Conservation (phyloP, 805 yeast genomes). For the Saccharomycopsis sp. region DNA sequence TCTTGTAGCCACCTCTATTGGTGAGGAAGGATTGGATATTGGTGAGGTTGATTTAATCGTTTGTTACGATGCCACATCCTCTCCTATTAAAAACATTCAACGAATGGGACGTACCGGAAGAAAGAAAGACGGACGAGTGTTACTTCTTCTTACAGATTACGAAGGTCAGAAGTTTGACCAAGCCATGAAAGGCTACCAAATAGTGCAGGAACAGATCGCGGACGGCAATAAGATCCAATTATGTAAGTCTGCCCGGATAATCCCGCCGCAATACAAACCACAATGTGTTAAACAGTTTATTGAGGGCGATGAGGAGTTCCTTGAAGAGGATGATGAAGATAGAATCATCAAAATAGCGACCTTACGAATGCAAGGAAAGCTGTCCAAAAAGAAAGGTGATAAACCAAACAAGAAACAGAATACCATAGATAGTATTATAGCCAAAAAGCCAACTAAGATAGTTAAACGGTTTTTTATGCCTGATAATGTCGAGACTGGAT, state of each 20-base stretch:
- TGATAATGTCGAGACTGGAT: conserved; percentile 61
- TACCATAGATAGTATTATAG: neutral
- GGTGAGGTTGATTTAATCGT: conserved; percentile 95
- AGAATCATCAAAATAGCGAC: conserved; percentile 66
- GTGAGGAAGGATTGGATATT: conserved; percentile 97
- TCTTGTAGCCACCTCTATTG: conserved; percentile 92
- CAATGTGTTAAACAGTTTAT: conserved; percentile 49
- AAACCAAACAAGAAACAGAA: conserved; percentile 15
- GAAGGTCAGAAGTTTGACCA: conserved; percentile 76
- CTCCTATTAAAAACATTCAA: conserved; percentile 90
- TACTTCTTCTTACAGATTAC: conserved; percentile 65
- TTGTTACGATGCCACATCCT: conserved; percentile 87
- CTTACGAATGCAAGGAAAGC: conserved; percentile 47
- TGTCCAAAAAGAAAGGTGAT: conserved; percentile 20
- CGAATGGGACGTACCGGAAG: conserved; percentile 99
- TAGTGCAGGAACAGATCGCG: conserved; percentile 65
- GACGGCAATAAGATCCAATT: conserved; percentile 39
- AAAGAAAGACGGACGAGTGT: conserved; percentile 79
- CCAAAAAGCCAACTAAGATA: conserved; percentile 20
- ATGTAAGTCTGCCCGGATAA: conserved; percentile 52
- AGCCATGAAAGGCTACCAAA: conserved; percentile 78
- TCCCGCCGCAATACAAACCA: conserved; percentile 57
- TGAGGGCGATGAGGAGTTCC: conserved; percentile 66
- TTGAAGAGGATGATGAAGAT: conserved; percentile 50
- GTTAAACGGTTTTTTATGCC: conserved; percentile 64